These are phyloP conservation scores for Actinomortierella wolfii DNA, from an alignment of 371 early-diverging fungal genomes.

Conservation along the genomic window DNA sequence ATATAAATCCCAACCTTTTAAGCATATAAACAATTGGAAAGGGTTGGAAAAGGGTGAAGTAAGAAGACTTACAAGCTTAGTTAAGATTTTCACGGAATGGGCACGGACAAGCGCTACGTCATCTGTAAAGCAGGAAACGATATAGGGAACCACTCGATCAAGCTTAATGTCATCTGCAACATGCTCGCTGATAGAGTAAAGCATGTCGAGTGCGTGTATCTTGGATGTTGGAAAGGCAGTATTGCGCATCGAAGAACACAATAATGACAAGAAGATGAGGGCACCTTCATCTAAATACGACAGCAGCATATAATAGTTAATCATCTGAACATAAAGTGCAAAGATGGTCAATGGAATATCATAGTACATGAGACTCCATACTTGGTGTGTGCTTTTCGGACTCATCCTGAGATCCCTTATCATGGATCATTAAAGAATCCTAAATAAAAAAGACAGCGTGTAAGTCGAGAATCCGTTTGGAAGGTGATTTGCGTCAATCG, in stretches of 20 bases:
- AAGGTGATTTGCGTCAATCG: too few relatives aligned
- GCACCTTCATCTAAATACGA: constrained; percentile 72
- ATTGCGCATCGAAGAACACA: constrained; percentile 77
- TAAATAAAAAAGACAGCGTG: not conserved
- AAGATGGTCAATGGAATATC: too few relatives aligned
- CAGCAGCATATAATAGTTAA: too few relatives aligned
- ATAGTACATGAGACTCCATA: too few relatives aligned
- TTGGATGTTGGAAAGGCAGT: constrained; percentile 74
- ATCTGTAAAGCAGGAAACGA: constrained; percentile 75
- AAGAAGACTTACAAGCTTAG: constrained; percentile 69
- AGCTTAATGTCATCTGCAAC: constrained; percentile 76
- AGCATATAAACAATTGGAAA: not conserved
- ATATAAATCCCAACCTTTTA: not conserved
- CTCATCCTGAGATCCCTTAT: not conserved
- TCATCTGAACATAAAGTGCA: too few relatives aligned
- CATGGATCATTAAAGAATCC: not conserved
- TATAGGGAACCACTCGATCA: constrained; percentile 85
- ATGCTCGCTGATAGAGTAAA: constrained; percentile 69
- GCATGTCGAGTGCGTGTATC: constrained; percentile 77
- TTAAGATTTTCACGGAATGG: constrained; percentile 73
- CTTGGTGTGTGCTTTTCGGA: constrained; percentile 30
- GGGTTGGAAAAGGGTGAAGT: not conserved
- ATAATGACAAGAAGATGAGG: constrained; percentile 61
- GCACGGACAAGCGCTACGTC: constrained; percentile 74
- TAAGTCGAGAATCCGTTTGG: too few relatives aligned